phyloP scores from a whole-genome alignment of 495 filamentous ascomycete species.

The Penicillium cinerascens region DNA sequence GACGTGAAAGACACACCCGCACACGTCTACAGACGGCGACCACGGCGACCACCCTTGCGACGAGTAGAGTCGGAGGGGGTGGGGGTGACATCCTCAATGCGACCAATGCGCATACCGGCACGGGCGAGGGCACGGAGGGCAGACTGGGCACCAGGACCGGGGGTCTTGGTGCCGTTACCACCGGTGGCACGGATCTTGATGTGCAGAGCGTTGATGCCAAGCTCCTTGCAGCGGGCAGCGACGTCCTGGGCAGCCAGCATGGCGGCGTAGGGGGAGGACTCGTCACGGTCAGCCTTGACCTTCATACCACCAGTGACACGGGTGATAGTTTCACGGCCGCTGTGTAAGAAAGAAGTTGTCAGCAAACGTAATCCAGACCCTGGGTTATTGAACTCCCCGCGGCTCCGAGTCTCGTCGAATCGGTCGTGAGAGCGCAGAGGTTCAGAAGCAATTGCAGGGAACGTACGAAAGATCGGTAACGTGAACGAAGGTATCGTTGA shows the following conservation, averaged over 20 bases:
- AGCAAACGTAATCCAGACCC: conserved; percentile 41
- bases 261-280: conserved; percentile 98
- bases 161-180: conserved; percentile 99
- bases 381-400: background rate
- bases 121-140: conserved; percentile 97
- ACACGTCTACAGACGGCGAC: conserved; percentile 89
- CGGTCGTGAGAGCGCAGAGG: background rate
- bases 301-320: conserved; percentile 99
- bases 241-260: conserved; percentile 98
- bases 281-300: conserved; percentile 99
- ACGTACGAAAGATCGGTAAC: conserved; percentile 97
- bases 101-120: conserved; percentile 98
- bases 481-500: conserved; percentile 99
- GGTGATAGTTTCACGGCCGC: conserved; percentile 98
- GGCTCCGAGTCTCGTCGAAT: conserved; percentile 2
- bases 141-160: conserved; percentile 96
- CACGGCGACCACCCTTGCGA: conserved; percentile 99
- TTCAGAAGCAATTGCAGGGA: conserved; percentile 1
- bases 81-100: conserved; percentile 99
- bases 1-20: conserved; percentile 27
- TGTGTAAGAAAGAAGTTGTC: conserved; percentile 64
- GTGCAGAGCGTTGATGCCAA: conserved; percentile 97
- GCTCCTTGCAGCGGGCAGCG: conserved; percentile 95
- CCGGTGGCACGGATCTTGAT: conserved; percentile 99
- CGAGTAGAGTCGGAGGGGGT: conserved; percentile 98